Evolutionary conservation across 257 asterid genomes (phyloP), one percentile per base, ranked within the genome.

Genomic region (Primulina tabacum): DNA sequence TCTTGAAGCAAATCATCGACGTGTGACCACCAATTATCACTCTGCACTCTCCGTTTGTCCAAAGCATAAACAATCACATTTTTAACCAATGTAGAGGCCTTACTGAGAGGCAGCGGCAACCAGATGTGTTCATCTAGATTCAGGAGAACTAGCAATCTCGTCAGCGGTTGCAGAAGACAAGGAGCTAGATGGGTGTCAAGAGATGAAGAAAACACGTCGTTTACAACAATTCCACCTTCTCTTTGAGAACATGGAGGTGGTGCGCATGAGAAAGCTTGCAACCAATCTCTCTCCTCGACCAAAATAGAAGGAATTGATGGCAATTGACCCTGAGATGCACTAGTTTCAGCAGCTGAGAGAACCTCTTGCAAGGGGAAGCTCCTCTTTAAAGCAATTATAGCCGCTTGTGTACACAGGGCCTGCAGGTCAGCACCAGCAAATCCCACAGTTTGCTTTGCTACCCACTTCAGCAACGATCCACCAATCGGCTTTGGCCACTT

Each of bases 381-480:
- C 85, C 94, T 88, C 81, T 86, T 84, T 66, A 94, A 76, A 79
- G 96, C 92, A 82, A 84, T 66, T 64, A 89, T 86, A 72, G 95
- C 97, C 14, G 96, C 96, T 82, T 94, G 99, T 64, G 98, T 89
- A 85, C 99, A 91, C 65, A 94, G 97, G 58, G 97, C 96, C 88
- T 94, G 99, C 65, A 94, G 80, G 83, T 94, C 99, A 69, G 99
- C 99, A 78, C 99, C 99, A 71, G 98, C 99, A 81, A 81, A 94
- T 70, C 99, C 99, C 75, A 85, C 91, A 67, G 99, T 94, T 83
- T 75, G 79, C 77, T 81, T 83, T 8, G 98, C 92, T 33, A 94
- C 85, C 92, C 89, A 85, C 82, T 84, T 91, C 77, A 89, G 87
- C 70, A 91, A 75, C 75, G 96, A 79, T 29, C 99, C 99, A 81